Evolutionary conservation across 345 rosid species (phyloP).

Genomic region (Carallia pectinifolia): DNA sequence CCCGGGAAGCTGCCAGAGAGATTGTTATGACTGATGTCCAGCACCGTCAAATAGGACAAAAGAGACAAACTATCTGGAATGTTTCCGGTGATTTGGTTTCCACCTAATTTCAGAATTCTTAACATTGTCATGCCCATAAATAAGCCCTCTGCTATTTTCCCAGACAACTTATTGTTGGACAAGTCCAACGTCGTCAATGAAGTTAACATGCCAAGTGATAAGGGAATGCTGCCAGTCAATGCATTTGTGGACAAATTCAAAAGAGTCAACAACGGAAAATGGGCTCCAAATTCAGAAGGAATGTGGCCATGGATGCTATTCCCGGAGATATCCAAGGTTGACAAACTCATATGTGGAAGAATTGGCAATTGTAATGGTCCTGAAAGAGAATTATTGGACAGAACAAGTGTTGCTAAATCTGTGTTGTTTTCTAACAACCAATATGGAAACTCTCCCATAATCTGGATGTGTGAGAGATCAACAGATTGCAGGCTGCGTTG

Average conservation of each 20-base stretch:
- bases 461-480: background rate
- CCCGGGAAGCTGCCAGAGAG: too few species aligned
- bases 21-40: too few species aligned
- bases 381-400: constrained; percentile 2
- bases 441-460: background rate
- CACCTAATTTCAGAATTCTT: too few species aligned
- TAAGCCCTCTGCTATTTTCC: too few species aligned
- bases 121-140: too few species aligned
- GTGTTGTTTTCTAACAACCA: constrained; percentile 8
- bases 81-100: too few species aligned
- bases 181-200: background rate
- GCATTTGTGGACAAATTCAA: background rate
- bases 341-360: background rate
- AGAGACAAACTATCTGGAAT: too few species aligned
- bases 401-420: background rate
- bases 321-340: background rate
- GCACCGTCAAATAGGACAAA: too few species aligned
- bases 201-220: background rate
- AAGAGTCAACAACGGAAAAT: background rate
- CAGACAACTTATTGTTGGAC: background rate
- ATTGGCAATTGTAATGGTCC: background rate
- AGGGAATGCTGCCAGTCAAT: background rate
- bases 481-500: background rate
- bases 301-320: background rate
- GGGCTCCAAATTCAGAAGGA: background rate